A percentile compares a stretch with the other conserved stretches of the same genome.
Conservation (phyloP, 108 stramenopile genomes). For the Bacterosira constricta region DNA sequence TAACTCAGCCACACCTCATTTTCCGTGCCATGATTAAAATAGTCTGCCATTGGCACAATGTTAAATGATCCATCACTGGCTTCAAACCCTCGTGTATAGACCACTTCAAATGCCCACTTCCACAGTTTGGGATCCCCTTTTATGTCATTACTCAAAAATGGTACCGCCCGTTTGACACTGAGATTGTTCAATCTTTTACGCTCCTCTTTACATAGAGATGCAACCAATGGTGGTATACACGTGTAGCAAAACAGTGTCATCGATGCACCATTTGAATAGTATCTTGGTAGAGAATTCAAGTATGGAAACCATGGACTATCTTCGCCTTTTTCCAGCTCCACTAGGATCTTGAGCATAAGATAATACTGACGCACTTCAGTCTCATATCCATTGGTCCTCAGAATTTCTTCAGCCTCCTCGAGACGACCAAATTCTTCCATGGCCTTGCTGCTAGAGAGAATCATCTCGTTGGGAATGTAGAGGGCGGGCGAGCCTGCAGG, state of each 20-base stretch:
- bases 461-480: conserved; percentile 51
- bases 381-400: conserved; percentile 6
- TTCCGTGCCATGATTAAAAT: conserved; percentile 56
- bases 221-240: conserved; percentile 39
- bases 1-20: conserved; percentile 14
- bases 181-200: conserved; percentile 33
- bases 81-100: conserved; percentile 43
- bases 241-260: conserved; percentile 43
- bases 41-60: conserved; percentile 17
- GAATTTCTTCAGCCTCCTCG: conserved; percentile 38
- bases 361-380: conserved; percentile 27
- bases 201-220: conserved; percentile 15
- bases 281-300: conserved; percentile 31
- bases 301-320: conserved; percentile 28
- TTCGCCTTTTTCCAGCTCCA: conserved; percentile 28
- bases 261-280: conserved; percentile 26
- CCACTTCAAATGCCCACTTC: conserved; percentile 65
- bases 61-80: background rate
- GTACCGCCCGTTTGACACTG: conserved; percentile 15
- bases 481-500: conserved; percentile 47
- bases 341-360: conserved; percentile 36
- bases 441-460: conserved; percentile 42
- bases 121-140: conserved; percentile 36
- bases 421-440: conserved; percentile 51
- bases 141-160: conserved; percentile 29